Percentiles rank a stretch among this genome's conserved stretches.
These are phyloP conservation scores for Carex myosuroides DNA, from an alignment of 176 grass and related monocot genomes.

Conservation along the genomic window DNA sequence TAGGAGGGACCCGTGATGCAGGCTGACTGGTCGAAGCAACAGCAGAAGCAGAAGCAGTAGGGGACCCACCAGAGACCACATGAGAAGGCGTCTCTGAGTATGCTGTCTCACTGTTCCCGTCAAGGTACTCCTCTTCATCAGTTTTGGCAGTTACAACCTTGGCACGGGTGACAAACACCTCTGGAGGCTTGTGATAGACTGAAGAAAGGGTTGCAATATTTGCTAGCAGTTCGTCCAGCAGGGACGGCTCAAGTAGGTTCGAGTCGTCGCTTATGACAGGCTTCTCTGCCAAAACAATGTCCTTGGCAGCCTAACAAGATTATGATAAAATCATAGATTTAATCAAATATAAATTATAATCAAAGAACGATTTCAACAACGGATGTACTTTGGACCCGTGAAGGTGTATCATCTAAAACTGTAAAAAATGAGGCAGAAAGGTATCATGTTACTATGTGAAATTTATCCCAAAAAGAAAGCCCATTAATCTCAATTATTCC, in stretches of 20 bases:
- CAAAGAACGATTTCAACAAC: background rate
- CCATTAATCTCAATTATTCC: background rate
- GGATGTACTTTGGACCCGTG: background rate
- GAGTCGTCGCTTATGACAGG: constrained; percentile 98
- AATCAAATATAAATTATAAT: background rate
- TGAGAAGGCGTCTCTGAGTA: constrained; percentile 91
- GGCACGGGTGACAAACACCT: constrained; percentile 80
- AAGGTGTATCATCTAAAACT: background rate
- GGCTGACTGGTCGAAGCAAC: constrained; percentile 36
- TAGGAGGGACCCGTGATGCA: constrained; percentile 33
- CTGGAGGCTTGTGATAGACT: constrained; percentile 96
- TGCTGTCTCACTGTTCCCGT: constrained; percentile 51
- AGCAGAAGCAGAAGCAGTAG: constrained; percentile 46
- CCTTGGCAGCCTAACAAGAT: constrained; percentile 75
- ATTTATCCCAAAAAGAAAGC: background rate
- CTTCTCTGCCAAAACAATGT: constrained; percentile 96
- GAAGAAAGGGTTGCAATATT: constrained; percentile 98
- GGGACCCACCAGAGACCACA: constrained; percentile 59
- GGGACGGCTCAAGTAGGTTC: constrained; percentile 78
- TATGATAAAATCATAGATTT: constrained; percentile 13
- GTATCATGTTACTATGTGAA: background rate
- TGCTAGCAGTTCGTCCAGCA: constrained; percentile 92
- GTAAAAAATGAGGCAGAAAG: background rate
- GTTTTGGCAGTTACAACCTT: constrained; percentile 52
- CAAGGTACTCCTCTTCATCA: constrained; percentile 88